Conservation (phyloP, 2,329 filamentous ascomycete genomes). For the Lojkania enalia region DNA sequence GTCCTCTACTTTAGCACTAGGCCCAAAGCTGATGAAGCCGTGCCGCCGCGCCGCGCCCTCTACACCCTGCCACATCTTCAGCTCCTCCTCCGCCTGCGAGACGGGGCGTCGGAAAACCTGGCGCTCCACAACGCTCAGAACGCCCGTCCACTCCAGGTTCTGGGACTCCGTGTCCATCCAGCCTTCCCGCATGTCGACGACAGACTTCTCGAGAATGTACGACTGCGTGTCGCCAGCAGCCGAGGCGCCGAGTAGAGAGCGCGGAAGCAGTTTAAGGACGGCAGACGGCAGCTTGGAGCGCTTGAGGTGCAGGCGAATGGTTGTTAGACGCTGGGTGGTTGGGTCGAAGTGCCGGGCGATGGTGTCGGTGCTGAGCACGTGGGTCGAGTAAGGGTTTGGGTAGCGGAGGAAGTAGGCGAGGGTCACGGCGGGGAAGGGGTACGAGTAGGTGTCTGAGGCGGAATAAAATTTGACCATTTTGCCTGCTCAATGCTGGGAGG, state of each 20-base stretch:
- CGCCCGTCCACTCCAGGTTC: conserved; percentile 81
- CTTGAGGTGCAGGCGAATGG: conserved; percentile 79
- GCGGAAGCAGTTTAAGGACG: conserved; percentile 74
- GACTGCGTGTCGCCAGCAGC: conserved; percentile 68
- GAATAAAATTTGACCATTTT: conserved; percentile 58
- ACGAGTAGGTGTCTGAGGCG: conserved; percentile 70
- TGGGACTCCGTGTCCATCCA: conserved; percentile 82
- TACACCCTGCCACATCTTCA: conserved; percentile 33
- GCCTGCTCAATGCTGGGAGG: background rate
- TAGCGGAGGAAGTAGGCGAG: conserved; percentile 90
- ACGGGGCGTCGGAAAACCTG: conserved; percentile 66
- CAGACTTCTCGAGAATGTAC: conserved; percentile 79
- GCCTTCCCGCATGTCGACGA: conserved; percentile 77
- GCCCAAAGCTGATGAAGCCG: conserved; percentile 35
- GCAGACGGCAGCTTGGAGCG: conserved; percentile 75
- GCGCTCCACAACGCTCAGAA: conserved; percentile 75
- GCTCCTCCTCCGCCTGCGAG: conserved; percentile 22
- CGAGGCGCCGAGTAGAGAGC: conserved; percentile 64
- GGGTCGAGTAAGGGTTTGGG: conserved; percentile 80
- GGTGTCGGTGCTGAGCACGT: conserved; percentile 82
- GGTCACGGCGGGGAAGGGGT: conserved; percentile 82
- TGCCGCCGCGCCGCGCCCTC: conserved; percentile 36
- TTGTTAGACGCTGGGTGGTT: conserved; percentile 73
- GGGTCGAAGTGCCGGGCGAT: conserved; percentile 75
- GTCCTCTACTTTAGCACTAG: conserved; percentile 31